Evolutionary conservation across 2,329 filamentous ascomycete genomes (phyloP).

Genomic region (Claviceps paspali): DNA sequence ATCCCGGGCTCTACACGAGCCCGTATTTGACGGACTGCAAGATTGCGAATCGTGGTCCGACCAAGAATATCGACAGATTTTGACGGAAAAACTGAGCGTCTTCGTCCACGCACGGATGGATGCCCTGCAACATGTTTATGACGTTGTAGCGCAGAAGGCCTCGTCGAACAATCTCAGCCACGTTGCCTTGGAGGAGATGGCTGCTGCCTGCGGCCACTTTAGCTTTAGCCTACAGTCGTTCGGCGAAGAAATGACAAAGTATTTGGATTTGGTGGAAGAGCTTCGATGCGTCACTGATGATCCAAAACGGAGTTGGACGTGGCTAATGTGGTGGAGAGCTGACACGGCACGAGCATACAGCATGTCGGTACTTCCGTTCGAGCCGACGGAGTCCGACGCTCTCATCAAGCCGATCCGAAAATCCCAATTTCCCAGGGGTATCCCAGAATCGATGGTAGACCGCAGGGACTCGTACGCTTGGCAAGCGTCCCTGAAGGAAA

Average conservation of each 20-base stretch:
- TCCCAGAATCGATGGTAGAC: constrained; percentile 31
- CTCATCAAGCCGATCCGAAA: constrained; percentile 27
- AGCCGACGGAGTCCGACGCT: constrained; percentile 19
- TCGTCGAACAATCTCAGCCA: constrained; percentile 53
- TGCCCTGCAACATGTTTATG: constrained; percentile 61
- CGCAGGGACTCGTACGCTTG: constrained; percentile 32
- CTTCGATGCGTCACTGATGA: constrained; percentile 53
- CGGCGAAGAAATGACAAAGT: constrained; percentile 68
- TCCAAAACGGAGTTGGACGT: constrained; percentile 53
- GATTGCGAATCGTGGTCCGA: constrained; percentile 41
- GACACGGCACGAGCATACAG: constrained; percentile 1
- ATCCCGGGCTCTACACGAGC: constrained; percentile 65
- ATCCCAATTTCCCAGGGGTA: constrained; percentile 31
- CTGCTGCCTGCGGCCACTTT: constrained; percentile 84
- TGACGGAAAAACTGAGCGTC: constrained; percentile 57
- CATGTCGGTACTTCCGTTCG: constrained; percentile 10
- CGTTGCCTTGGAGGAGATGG: constrained; percentile 83
- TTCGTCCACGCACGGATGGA: constrained; percentile 58
- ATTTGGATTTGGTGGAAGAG: constrained; percentile 67
- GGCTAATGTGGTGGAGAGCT: constrained; percentile 57
- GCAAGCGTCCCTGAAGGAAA: constrained; percentile 28
- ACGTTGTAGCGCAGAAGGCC: constrained; percentile 49
- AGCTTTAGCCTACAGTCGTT: constrained; percentile 77
- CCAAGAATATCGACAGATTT: constrained; percentile 58
- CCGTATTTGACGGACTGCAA: constrained; percentile 44